Evolutionary conservation across 2,329 filamentous ascomycete species (phyloP).

Genomic region (Tothia fuscella): DNA sequence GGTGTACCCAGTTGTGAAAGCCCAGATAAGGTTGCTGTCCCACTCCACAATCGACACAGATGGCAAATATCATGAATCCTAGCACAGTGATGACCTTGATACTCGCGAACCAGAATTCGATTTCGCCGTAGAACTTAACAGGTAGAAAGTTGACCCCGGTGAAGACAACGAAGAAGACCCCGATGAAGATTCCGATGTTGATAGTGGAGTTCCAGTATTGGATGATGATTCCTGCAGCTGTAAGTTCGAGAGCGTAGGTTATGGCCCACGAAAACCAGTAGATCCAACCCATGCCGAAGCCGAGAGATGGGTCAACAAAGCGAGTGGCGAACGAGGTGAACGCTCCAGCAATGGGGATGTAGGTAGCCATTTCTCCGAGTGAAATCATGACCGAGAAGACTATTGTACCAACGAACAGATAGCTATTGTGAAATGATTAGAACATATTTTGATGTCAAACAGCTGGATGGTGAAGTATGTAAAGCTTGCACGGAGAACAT

Average conservation of each 20-base stretch:
- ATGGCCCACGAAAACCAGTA: slow-evolving; percentile 8
- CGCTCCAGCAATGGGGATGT: slow-evolving; percentile 6
- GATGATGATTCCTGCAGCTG: not conserved
- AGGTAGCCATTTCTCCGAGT: slow-evolving; percentile 11
- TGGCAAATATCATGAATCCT: slow-evolving; percentile 7
- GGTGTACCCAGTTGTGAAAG: slow-evolving; percentile 24
- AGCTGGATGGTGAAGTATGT: no score
- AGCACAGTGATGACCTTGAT: slow-evolving; percentile 9
- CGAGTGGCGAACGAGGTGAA: slow-evolving; percentile 9
- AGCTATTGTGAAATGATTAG: no score
- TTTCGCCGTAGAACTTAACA: slow-evolving; percentile 6
- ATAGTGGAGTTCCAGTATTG: not conserved
- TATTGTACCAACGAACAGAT: slow-evolving; percentile 4
- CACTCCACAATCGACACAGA: slow-evolving; percentile 41
- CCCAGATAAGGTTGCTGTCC: slow-evolving; percentile 13
- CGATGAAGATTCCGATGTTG: slow-evolving; percentile 6
- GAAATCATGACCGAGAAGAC: slow-evolving; percentile 11
- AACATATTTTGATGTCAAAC: no score
- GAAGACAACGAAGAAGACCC: slow-evolving; percentile 9
- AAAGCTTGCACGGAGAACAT: no score
- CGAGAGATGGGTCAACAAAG: slow-evolving; percentile 10
- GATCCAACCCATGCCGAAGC: slow-evolving; percentile 25
- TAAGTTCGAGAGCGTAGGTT: not conserved
- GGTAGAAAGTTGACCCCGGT: not conserved
- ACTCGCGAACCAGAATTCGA: slow-evolving; percentile 30